phyloP scores from a whole-genome alignment of 23 red algal species.

The Gracilaria gracilis region DNA sequence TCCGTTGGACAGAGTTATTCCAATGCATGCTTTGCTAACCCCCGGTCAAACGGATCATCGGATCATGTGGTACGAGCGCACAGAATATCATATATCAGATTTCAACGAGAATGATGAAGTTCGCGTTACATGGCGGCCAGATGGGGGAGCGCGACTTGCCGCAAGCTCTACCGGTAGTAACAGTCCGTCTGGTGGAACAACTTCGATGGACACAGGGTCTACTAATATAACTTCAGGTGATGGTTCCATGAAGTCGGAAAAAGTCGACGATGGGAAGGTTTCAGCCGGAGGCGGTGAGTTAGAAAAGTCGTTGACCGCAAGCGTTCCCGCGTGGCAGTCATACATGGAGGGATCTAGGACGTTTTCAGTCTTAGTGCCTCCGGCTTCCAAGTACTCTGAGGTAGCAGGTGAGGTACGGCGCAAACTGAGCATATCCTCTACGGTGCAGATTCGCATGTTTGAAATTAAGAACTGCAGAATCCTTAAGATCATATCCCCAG shows the following conservation, averaged over 20 bases:
- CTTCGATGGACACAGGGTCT: constrained; percentile 34
- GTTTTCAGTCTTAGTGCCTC: constrained; percentile 65
- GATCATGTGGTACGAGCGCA: constrained; percentile 93
- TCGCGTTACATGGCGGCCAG: constrained; percentile 77
- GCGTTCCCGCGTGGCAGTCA: neutral
- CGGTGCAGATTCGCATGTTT: constrained; percentile 55
- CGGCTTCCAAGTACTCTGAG: constrained; percentile 40
- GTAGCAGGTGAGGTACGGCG: constrained; percentile 37
- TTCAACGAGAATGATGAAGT: constrained; percentile 92
- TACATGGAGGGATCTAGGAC: constrained; percentile 25
- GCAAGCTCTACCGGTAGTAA: constrained; percentile 12
- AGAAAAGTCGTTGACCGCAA: constrained; percentile 11
- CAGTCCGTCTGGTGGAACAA: constrained; percentile 7
- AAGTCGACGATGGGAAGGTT: neutral
- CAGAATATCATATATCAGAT: constrained; percentile 76
- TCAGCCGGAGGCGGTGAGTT: neutral
- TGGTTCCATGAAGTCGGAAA: constrained; percentile 23
- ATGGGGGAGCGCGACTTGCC: constrained; percentile 42
- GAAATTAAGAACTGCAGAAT: constrained; percentile 67
- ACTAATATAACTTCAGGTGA: constrained; percentile 32
- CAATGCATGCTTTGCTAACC: constrained; percentile 18
- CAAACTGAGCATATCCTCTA: constrained; percentile 32
- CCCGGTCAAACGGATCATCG: constrained; percentile 54
- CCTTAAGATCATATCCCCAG: constrained; percentile 34
- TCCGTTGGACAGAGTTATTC: constrained; percentile 26